Percentiles rank a stretch among this genome's conserved stretches.
Evolutionary conservation across 2,329 filamentous ascomycete genomes (phyloP).

Genomic region (Verticillium dahliae): DNA sequence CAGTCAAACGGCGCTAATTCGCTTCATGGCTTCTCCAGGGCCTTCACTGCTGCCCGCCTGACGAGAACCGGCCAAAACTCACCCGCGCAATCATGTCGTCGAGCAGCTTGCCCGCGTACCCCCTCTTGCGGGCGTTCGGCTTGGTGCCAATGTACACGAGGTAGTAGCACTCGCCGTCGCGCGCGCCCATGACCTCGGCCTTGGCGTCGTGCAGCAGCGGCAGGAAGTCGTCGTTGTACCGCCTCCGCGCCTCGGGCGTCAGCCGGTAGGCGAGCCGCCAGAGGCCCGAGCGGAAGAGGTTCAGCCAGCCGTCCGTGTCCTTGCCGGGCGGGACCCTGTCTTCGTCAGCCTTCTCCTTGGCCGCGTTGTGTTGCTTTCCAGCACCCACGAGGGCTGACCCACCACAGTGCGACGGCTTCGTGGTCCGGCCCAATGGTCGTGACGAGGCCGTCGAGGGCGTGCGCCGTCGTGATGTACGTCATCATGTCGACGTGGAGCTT

Average conservation of each 20-base stretch:
- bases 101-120: constrained; percentile 66
- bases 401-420: constrained; percentile 76
- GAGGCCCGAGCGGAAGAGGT: constrained; percentile 66
- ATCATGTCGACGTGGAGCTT: constrained; percentile 70
- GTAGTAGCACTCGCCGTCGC: constrained; percentile 68
- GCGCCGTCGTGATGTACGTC: constrained; percentile 70
- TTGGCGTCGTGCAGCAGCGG: constrained; percentile 71
- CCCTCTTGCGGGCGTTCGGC: constrained; percentile 61
- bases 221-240: constrained; percentile 73
- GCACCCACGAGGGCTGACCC: constrained; percentile 23
- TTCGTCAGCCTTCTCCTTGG: neutral
- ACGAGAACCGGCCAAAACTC: constrained; percentile 16
- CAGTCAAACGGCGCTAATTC: neutral
- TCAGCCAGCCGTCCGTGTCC: constrained; percentile 67
- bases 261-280: constrained; percentile 74
- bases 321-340: constrained; percentile 68
- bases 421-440: constrained; percentile 70
- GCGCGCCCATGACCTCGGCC: constrained; percentile 57
- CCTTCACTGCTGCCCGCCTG: too few relatives aligned
- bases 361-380: neutral
- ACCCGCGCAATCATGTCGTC: constrained; percentile 61
- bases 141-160: constrained; percentile 78
- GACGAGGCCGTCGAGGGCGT: constrained; percentile 67
- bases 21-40: too few relatives aligned
- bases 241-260: constrained; percentile 61